Evolutionary conservation across 2,329 filamentous ascomycete genomes (phyloP).

Genomic region (Ophiocordyceps australis): DNA sequence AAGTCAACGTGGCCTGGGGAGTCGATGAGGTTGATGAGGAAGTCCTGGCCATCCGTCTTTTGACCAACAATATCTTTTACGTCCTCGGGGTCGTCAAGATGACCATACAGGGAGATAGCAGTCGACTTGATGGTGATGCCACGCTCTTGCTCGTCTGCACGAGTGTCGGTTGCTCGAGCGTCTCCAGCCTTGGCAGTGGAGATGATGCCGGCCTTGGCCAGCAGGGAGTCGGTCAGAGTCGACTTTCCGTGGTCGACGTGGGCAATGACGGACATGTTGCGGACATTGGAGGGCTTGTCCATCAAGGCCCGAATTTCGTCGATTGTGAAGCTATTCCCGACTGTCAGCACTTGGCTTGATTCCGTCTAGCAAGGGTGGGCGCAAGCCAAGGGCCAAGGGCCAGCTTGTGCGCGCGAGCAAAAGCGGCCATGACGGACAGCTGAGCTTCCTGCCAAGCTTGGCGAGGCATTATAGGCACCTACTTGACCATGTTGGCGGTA

Average conservation of each 20-base stretch:
- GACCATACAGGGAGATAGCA: constrained; percentile 93
- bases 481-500: constrained; percentile 99
- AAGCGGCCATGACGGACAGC: not conserved
- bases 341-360: too few species aligned
- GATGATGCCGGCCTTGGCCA: constrained; percentile 99
- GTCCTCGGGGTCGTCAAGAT: constrained; percentile 65
- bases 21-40: constrained; percentile 99
- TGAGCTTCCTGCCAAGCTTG: not conserved
- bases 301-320: constrained; percentile 71
- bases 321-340: constrained; percentile 83
- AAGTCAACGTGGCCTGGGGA: constrained; percentile 99
- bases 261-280: constrained; percentile 99
- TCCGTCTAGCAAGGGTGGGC: too few species aligned
- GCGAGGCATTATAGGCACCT: constrained; percentile 32
- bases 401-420: not conserved
- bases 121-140: constrained; percentile 99
- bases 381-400: too few species aligned
- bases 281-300: constrained; percentile 62
- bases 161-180: constrained; percentile 89
- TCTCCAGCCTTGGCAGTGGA: constrained; percentile 95
- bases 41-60: constrained; percentile 81
- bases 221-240: constrained; percentile 96
- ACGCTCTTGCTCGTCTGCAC: constrained; percentile 96
- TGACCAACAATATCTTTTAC: constrained; percentile 84
- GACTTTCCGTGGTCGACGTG: constrained; percentile 99